Percentiles rank a stretch among this genome's conserved stretches.
These are phyloP conservation scores for Trichoderma koningiopsis DNA, from an alignment of 2,329 filamentous ascomycete species.

Conservation along the genomic window DNA sequence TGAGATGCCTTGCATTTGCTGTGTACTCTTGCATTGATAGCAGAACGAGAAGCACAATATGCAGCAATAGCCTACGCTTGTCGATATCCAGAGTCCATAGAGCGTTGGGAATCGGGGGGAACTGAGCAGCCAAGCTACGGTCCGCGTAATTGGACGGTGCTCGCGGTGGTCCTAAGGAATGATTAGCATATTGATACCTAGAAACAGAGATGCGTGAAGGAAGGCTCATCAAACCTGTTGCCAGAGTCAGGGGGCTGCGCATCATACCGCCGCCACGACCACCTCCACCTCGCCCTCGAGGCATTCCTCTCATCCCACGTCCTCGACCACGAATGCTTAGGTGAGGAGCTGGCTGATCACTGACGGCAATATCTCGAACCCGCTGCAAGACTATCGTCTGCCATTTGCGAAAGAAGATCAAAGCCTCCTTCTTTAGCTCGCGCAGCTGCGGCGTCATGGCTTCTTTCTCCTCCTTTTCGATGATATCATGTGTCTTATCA, in stretches of 20 bases:
- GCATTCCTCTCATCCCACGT: slow-evolving; percentile 36
- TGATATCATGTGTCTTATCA: slow-evolving; percentile 35
- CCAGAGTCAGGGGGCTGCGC: slow-evolving; percentile 36
- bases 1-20: slow-evolving; percentile 70
- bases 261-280: slow-evolving; percentile 39
- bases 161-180: slow-evolving; percentile 42
- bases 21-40: slow-evolving; percentile 78
- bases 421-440: slow-evolving; percentile 68
- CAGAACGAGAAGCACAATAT: slow-evolving; percentile 70
- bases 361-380: slow-evolving; percentile 67
- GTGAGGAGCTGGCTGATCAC: slow-evolving; percentile 39
- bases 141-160: slow-evolving; percentile 49
- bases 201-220: background rate
- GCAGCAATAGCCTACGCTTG: slow-evolving; percentile 68
- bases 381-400: slow-evolving; percentile 68
- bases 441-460: slow-evolving; percentile 51
- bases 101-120: slow-evolving; percentile 61
- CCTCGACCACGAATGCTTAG: slow-evolving; percentile 41
- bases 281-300: slow-evolving; percentile 34
- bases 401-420: slow-evolving; percentile 81
- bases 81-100: slow-evolving; percentile 62
- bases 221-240: slow-evolving; percentile 40
- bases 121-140: slow-evolving; percentile 51
- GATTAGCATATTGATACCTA: background rate
- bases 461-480: slow-evolving; percentile 38